Evolutionary conservation across 345 rosid species (phyloP).

Genomic region (Gossypium arboreum): DNA sequence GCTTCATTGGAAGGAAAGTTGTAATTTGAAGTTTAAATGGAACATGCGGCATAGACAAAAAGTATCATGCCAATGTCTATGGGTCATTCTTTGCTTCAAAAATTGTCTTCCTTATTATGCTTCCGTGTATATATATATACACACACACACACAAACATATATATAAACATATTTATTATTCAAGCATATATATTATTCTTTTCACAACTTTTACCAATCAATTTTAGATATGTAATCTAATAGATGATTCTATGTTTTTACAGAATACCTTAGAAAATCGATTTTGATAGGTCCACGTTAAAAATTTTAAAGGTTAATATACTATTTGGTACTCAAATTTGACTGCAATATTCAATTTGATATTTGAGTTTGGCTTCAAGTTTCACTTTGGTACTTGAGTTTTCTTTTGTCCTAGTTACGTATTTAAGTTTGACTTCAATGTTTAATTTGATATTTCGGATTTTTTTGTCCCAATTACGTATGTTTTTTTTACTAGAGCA

Average conservation of each 20-base stretch:
- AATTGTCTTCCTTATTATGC: neutral
- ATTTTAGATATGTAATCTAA: neutral
- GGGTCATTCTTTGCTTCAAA: slow-evolving; percentile 10
- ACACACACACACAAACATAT: too few relatives aligned
- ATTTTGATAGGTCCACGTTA: neutral
- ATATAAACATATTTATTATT: neutral
- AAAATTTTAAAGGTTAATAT: too few relatives aligned
- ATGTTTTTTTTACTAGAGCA: too few relatives aligned
- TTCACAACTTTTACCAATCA: neutral
- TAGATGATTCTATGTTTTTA: neutral
- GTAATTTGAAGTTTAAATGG: neutral
- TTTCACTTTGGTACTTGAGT: too few relatives aligned
- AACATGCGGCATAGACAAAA: neutral
- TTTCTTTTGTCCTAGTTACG: too few relatives aligned
- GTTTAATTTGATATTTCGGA: too few relatives aligned
- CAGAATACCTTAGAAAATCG: neutral
- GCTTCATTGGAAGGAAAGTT: neutral
- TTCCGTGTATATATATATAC: neutral
- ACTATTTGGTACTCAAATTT: too few relatives aligned
- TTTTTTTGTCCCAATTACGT: too few relatives aligned
- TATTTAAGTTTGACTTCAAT: too few relatives aligned
- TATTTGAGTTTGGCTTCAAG: too few relatives aligned
- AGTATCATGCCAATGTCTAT: neutral
- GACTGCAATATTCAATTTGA: too few relatives aligned
- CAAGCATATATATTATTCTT: neutral